A percentile compares a stretch with the other conserved stretches of the same genome.
Conservation (phyloP, 352 stramenopile genomes). For the Globisporangium rhizosaccharum region DNA sequence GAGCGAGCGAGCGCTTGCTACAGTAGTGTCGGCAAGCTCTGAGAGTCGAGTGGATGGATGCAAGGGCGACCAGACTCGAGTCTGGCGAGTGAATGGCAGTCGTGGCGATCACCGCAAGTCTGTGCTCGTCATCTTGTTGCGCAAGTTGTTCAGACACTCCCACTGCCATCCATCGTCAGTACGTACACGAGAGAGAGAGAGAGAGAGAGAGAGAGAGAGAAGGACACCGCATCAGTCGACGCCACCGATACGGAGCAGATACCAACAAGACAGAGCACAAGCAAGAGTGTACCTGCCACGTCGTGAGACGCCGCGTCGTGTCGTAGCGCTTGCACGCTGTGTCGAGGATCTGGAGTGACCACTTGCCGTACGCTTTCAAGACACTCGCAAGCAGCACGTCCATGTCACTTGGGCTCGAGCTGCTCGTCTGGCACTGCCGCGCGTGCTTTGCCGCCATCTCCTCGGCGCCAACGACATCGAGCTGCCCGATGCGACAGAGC, state of each 20-base stretch:
- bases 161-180: constrained; percentile 18
- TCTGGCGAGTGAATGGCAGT: no score
- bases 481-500: constrained; percentile 48
- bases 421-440: constrained; percentile 20
- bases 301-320: constrained; percentile 31
- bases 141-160: constrained; percentile 49
- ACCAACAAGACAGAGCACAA: not conserved
- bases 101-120: constrained; percentile 38
- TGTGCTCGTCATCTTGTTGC: constrained; percentile 37
- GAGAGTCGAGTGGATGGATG: no score
- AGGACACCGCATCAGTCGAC: not conserved
- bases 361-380: constrained; percentile 53
- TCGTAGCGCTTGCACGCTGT: constrained; percentile 46
- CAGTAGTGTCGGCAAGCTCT: no score
- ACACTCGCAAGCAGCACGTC: constrained; percentile 45
- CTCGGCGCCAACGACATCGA: constrained; percentile 53
- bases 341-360: constrained; percentile 45
- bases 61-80: not conserved
- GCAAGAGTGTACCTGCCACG: constrained; percentile 54
- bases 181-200: not conserved
- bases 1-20: no score
- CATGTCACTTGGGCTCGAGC: constrained; percentile 36
- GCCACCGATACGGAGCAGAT: not conserved
- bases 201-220: not conserved
- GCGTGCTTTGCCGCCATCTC: constrained; percentile 42